A percentile compares a stretch with the other conserved stretches of the same genome.
Evolutionary conservation across 2,329 filamentous ascomycete genomes (phyloP).

Genomic region (Beauveria sp.): DNA sequence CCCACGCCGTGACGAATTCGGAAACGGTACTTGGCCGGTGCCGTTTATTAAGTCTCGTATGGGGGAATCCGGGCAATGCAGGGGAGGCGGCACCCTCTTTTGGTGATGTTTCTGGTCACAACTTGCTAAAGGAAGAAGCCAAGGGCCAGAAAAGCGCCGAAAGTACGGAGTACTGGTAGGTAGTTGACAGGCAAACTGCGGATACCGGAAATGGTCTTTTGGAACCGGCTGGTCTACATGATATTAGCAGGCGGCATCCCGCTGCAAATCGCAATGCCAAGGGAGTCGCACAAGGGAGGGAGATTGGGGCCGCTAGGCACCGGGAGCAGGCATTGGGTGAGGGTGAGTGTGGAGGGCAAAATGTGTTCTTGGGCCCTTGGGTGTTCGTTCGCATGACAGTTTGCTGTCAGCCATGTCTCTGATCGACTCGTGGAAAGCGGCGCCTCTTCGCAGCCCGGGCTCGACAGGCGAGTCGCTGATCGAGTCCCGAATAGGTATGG

Average conservation of each 20-base stretch:
- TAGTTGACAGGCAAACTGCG: background rate
- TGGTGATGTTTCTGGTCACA: no score
- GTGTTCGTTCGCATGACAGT: conserved; percentile 5
- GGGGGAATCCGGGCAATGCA: background rate
- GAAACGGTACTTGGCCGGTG: background rate
- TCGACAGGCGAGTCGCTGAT: no score
- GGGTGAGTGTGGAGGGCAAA: background rate
- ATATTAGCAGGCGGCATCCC: background rate
- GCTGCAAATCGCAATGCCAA: conserved; percentile 4
- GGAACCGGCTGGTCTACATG: background rate
- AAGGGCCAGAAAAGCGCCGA: no score
- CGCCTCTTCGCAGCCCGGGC: background rate
- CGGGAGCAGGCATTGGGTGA: background rate
- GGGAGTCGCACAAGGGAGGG: conserved; percentile 5
- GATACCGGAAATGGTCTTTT: background rate
- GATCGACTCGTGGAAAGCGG: conserved; percentile 7
- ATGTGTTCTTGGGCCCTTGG: background rate
- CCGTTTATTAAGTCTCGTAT: background rate
- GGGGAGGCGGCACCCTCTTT: no score
- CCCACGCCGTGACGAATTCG: background rate
- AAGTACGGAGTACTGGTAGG: no score
- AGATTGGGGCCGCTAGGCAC: conserved; percentile 5
- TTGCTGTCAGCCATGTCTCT: conserved; percentile 13
- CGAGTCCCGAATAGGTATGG: no score
- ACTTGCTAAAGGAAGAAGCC: no score